Evolutionary conservation across 2,329 filamentous ascomycete genomes (phyloP), one percentile per base, ranked within the genome.

Genomic region (Penicillium sp.): DNA sequence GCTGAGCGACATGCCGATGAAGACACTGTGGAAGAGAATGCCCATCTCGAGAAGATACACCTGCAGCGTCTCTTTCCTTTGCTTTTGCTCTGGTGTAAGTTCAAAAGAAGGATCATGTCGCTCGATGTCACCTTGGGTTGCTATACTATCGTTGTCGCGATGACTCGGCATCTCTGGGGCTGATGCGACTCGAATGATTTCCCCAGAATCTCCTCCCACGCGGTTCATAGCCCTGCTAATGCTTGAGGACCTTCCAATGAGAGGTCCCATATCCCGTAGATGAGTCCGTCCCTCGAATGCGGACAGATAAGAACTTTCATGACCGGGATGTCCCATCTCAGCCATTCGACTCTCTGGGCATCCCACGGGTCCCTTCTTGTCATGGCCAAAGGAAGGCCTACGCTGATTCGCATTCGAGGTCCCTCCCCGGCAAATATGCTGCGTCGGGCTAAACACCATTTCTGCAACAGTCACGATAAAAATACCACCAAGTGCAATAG

Each of bases 21-120:
- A 75, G 60, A 92, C 84, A 61, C 87, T 90, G 76, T 92, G 90
- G 72, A 92, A 92, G 11, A 92, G 80, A 64, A 92, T 92, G 61
- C 90, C 90, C 58, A 89, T 88, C 74, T 92, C 90, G 5, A 92
- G 83, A 2, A 92, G 82, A 4, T 90, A 84, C 65, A 90, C 91
- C 75, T 92, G 90, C 67, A 91, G 81, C 2, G 89, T 83, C 73
- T 88, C 84, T 67, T 86, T 89, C 69, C 85, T 83, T 73, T 84
- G 81, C 15, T 76, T 81, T 63, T 80, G 73, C 22, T 73, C 68
- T 0, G 68, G 63, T 1, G 59, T 71, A 15, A 74, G 34, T 20
- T 41, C 31, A 11, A 54, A 49, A 10, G 42, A 17, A 25, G 65
- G 55, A 7, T 67, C 59, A n/a, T 48, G 59, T 7, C 60, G 61